Percentiles rank a stretch among this genome's conserved stretches.
Evolutionary conservation across 106 monocot species (phyloP).

Genomic region (Chionographis japonica): DNA sequence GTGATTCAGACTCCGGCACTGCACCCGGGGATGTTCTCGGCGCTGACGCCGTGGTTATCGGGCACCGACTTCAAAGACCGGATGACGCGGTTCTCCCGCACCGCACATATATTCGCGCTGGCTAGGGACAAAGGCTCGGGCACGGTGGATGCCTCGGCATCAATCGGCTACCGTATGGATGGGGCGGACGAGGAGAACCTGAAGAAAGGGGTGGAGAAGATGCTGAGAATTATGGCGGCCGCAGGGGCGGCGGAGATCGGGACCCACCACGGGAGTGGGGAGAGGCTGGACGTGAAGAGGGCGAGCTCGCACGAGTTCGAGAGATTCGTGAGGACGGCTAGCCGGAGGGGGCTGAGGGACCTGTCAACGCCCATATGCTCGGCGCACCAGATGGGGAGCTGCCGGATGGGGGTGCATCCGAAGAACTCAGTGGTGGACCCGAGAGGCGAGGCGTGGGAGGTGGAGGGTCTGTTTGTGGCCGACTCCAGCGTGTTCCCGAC

Average conservation of each 20-base stretch:
- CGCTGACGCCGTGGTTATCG: conserved; percentile 52
- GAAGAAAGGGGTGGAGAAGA: conserved; percentile 35
- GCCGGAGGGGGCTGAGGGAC: conserved; percentile 12
- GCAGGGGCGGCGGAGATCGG: conserved; percentile 80
- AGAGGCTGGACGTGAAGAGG: conserved; percentile 23
- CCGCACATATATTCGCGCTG: conserved; percentile 58
- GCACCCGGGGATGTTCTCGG: conserved; percentile 69
- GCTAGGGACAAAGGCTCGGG: conserved; percentile 43
- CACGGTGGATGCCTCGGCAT: conserved; percentile 14
- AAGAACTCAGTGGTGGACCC: conserved; percentile 24
- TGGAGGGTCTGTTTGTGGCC: conserved; percentile 53
- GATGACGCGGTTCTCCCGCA: conserved; percentile 47
- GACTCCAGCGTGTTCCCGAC: conserved; percentile 67
- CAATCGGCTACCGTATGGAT: conserved; percentile 29
- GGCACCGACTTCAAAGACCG: conserved; percentile 45
- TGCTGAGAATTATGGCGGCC: conserved; percentile 58
- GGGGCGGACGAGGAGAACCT: conserved; percentile 31
- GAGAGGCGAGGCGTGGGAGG: conserved; percentile 67
- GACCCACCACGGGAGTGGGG: conserved; percentile 47
- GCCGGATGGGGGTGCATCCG: conserved; percentile 56
- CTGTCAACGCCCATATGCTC: conserved; percentile 32
- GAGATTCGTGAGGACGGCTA: conserved; percentile 31
- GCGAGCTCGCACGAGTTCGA: conserved; percentile 33
- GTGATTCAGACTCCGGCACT: conserved; percentile 67
- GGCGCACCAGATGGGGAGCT: conserved; percentile 90